phyloP scores from a whole-genome alignment of 2,329 filamentous ascomycete genomes.

The Thielaviopsis populi region DNA sequence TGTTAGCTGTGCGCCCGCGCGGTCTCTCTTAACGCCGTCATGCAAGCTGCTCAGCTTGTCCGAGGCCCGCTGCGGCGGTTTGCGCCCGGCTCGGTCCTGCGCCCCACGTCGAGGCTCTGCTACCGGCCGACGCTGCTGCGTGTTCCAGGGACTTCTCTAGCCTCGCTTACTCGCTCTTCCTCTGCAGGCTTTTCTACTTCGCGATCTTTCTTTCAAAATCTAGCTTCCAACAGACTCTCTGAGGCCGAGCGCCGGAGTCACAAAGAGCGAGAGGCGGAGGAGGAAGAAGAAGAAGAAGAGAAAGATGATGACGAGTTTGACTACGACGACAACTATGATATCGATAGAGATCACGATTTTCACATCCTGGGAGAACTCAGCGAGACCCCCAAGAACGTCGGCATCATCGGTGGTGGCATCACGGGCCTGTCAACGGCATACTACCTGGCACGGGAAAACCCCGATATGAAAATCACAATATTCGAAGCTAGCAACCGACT shows the following conservation, averaged over 20 bases:
- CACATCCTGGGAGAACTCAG: not conserved
- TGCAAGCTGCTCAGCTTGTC: constrained; percentile 1
- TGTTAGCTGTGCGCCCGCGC: not conserved
- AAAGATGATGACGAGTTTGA: not conserved
- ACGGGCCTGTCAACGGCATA: constrained; percentile 68
- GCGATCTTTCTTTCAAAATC: not conserved
- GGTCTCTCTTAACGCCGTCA: not conserved
- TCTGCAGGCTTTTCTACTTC: not conserved
- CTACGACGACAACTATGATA: not conserved
- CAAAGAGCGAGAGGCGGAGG: not conserved
- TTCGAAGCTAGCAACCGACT: constrained; percentile 44
- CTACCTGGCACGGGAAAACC: constrained; percentile 45
- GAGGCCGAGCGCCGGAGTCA: not conserved
- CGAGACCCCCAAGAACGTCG: constrained; percentile 30
- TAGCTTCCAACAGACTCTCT: not conserved
- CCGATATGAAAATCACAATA: constrained; percentile 14
- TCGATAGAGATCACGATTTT: not conserved
- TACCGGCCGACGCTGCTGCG: not conserved
- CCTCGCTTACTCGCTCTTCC: not conserved
- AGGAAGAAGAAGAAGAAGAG: not conserved
- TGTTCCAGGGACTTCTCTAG: not conserved
- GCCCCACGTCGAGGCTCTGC: not conserved
- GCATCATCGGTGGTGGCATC: constrained; percentile 66
- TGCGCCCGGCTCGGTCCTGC: not conserved
- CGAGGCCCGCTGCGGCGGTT: not conserved